These are phyloP conservation scores for Pouteria campechiana DNA, from an alignment of 179 eudicot species.

Conservation along the genomic window DNA sequence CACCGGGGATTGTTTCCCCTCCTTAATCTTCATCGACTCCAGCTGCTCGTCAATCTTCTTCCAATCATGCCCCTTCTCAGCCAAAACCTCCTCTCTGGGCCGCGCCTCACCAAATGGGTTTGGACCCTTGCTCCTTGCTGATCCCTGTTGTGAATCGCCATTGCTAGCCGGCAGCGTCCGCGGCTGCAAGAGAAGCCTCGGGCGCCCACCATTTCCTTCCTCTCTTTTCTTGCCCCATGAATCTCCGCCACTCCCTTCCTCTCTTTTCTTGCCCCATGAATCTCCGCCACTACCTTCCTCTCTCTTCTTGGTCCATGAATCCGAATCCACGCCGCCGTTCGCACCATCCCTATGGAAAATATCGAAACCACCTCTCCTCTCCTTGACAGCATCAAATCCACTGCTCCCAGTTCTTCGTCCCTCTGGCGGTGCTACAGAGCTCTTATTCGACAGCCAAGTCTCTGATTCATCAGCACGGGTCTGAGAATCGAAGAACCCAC, in stretches of 20 bases:
- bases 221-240: conserved; percentile 43
- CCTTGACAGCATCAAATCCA: conserved; percentile 17
- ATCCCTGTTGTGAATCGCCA: conserved; percentile 15
- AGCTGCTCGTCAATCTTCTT: conserved; percentile 84
- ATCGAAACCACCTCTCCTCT: conserved; percentile 58
- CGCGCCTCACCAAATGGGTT: conserved; percentile 80
- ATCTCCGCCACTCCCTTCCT: conserved; percentile 35
- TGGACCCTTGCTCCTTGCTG: conserved; percentile 29
- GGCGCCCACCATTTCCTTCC: conserved; percentile 33
- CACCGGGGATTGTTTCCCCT: conserved; percentile 5
- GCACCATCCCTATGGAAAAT: conserved; percentile 17
- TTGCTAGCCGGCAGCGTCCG: conserved; percentile 47
- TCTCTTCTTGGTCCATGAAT: conserved; percentile 53
- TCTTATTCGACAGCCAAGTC: conserved; percentile 70
- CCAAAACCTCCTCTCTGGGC: conserved; percentile 90
- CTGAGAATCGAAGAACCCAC: conserved; percentile 52
- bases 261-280: conserved; percentile 40
- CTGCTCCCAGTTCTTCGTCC: too few species aligned
- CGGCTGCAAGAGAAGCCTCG: conserved; percentile 78
- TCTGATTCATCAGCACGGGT: conserved; percentile 79
- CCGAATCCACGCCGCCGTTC: conserved; percentile 56
- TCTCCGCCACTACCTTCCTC: conserved; percentile 33
- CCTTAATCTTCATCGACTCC: conserved; percentile 46
- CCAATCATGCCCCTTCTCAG: conserved; percentile 83
- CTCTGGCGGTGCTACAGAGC: conserved; percentile 30